These are phyloP conservation scores for Diaporthe longicolla DNA, from an alignment of 2,329 filamentous ascomycete genomes.

Conservation along the genomic window DNA sequence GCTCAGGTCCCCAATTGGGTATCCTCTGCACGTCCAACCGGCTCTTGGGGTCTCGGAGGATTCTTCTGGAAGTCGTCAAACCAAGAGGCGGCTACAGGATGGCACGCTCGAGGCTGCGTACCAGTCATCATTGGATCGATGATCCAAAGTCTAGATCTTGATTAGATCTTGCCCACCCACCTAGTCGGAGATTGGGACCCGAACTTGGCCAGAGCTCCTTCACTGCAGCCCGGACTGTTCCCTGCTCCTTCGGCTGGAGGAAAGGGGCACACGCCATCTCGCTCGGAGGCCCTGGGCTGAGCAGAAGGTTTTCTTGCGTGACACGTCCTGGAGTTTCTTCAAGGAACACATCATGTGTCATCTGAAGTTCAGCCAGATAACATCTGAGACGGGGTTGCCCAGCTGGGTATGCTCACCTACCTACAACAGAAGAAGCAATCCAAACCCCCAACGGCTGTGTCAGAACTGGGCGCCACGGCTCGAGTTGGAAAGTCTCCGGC, in stretches of 20 bases:
- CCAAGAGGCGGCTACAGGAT: neutral
- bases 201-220: constrained; percentile 13
- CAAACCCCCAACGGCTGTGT: neutral
- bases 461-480: neutral
- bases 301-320: neutral
- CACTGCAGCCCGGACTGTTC: neutral
- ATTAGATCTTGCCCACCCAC: constrained; percentile 6
- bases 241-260: neutral
- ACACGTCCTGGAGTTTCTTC: constrained; percentile 1
- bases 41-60: neutral
- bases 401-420: constrained; percentile 8
- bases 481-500: neutral
- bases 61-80: constrained; percentile 22
- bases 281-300: neutral
- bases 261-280: constrained; percentile 1
- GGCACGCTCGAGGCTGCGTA: neutral
- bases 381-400: constrained; percentile 20
- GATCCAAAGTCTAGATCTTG: constrained; percentile 28
- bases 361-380: neutral
- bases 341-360: constrained; percentile 2
- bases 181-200: constrained; percentile 7
- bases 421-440: neutral
- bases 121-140: neutral
- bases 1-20: neutral
- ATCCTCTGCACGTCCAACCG: constrained; percentile 3